These are phyloP conservation scores for Secale cereale DNA, from an alignment of 176 grass and related monocot genomes.

Conservation along the genomic window DNA sequence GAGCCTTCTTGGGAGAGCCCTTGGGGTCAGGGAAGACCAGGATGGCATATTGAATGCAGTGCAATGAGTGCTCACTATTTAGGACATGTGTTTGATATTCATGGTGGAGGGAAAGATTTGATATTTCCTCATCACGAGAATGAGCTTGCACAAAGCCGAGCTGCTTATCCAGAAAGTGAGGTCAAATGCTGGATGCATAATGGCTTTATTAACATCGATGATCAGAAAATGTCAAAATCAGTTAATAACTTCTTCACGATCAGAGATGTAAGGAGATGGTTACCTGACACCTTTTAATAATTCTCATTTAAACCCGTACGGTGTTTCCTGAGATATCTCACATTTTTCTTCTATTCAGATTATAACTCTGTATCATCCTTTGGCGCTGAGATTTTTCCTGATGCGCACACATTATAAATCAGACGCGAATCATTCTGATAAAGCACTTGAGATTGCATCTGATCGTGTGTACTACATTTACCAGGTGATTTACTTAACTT, in stretches of 20 bases:
- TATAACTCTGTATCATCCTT: conserved; percentile 77
- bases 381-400: conserved; percentile 91
- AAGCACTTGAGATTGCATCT: conserved; percentile 57
- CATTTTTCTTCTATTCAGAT: conserved; percentile 42
- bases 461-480: conserved; percentile 89
- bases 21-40: conserved; percentile 73
- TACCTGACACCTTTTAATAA: not conserved
- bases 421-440: conserved; percentile 88
- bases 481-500: conserved; percentile 54
- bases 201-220: conserved; percentile 64
- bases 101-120: conserved; percentile 78
- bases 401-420: conserved; percentile 94
- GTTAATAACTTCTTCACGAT: conserved; percentile 89
- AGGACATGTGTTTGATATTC: conserved; percentile 67
- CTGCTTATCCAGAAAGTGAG: conserved; percentile 50
- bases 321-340: not conserved
- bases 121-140: conserved; percentile 85
- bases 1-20: conserved; percentile 72
- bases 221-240: conserved; percentile 81
- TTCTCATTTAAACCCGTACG: not conserved
- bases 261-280: conserved; percentile 64
- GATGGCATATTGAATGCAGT: conserved; percentile 91
- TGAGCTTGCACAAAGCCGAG: conserved; percentile 66
- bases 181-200: conserved; percentile 72
- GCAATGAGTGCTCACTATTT: conserved; percentile 72